Conservation (phyloP, 306 rosid species). For the Trichosanthes truncata region DNA sequence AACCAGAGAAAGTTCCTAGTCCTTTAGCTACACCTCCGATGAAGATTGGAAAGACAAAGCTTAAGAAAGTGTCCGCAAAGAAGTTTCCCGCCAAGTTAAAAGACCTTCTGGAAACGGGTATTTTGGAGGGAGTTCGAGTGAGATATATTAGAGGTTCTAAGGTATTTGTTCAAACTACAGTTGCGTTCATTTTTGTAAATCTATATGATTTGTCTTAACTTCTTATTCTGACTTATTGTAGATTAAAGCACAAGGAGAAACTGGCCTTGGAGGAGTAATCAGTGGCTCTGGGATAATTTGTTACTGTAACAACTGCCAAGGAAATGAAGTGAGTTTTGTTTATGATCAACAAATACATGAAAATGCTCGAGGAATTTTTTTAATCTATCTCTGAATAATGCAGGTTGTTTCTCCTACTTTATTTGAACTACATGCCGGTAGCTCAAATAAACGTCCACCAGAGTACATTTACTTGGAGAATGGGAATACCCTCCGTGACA, state of each 20-base stretch:
- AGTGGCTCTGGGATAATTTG: slow-evolving; percentile 47
- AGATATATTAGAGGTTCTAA: slow-evolving; percentile 51
- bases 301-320: slow-evolving; percentile 49
- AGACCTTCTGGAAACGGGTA: slow-evolving; percentile 72
- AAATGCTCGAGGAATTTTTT: neutral
- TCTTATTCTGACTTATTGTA: slow-evolving; percentile 17
- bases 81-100: slow-evolving; percentile 60
- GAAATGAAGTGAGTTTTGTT: slow-evolving; percentile 44
- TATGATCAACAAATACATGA: neutral
- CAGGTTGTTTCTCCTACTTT: slow-evolving; percentile 65
- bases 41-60: slow-evolving; percentile 12
- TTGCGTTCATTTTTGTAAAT: slow-evolving; percentile 1
- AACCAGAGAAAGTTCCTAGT: slow-evolving; percentile 1
- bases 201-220: neutral
- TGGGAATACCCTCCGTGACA: slow-evolving; percentile 66
- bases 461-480: slow-evolving; percentile 65
- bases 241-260: slow-evolving; percentile 43
- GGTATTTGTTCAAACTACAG: slow-evolving; percentile 30
- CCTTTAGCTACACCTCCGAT: slow-evolving; percentile 3
- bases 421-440: slow-evolving; percentile 89
- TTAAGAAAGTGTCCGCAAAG: slow-evolving; percentile 18
- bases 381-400: slow-evolving; percentile 7
- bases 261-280: slow-evolving; percentile 58
- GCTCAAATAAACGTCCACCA: slow-evolving; percentile 75
- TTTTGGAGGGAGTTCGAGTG: slow-evolving; percentile 70